Evolutionary conservation across 1,139 yeast genomes (phyloP), one percentile per base, ranked within the genome.

Genomic region (Kluyveromyces sp.): DNA sequence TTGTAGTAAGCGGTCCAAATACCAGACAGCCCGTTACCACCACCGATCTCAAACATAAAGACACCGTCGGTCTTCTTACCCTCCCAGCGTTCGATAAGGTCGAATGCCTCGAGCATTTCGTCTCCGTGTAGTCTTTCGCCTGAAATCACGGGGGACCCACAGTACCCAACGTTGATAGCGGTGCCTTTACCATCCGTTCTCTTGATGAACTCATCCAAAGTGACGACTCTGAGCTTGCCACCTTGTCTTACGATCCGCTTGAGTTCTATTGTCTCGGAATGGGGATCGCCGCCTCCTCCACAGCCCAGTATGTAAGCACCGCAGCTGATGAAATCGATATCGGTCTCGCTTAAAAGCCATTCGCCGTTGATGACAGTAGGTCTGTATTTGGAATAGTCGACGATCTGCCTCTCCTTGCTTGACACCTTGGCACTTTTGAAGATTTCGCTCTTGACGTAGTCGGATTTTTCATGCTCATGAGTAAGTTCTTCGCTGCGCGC

Each of bases 201-300:
- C 18, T 53, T 53, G 2, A 46, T 40, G 13, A 63, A 54, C 45
- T 65, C 69, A 17, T 58, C 55, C 13, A 64, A 49, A 43, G 67
- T 69, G 38, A 69, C 60, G 12, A 72, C 69, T 37, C 47, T 60
- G 34, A 70, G 55, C 1, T 44, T 47, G 15, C 58, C 61, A 2
- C 76, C 76, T 2, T 52, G 43, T 32, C 65, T 50, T 7, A 71
- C 36, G 43, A 62, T 50, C 39, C 66, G 63, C 40, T 67, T 58
- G 1, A 65, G 56, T 32, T 67, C 69, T 19, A 72, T 54, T 44
- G 55, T 68, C 20, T 58, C 58, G 3, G 73, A 60, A 47, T 71
- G 68, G n/a, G 77, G 75, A 36, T 65, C 65, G 17, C 77, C 77
- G 17, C 77, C 77, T 16, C 77, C 77, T 4, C 75, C 77, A 52